Base-by-base conservation (phyloP, 2,329 filamentous ascomycete species). In the Verticillium dahliae region DNA sequence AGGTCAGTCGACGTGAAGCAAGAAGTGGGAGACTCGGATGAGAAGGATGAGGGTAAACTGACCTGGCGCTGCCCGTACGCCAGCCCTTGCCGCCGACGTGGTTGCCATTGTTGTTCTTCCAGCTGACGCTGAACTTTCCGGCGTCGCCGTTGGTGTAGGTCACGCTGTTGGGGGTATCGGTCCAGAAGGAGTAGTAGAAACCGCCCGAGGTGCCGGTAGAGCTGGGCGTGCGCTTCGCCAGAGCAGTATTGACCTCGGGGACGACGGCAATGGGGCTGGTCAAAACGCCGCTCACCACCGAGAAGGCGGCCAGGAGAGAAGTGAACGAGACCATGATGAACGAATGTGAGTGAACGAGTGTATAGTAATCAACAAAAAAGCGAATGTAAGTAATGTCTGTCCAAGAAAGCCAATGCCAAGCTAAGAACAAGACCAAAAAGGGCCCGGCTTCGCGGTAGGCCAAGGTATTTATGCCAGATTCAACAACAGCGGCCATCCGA, bases 81-180 rank as follows among this genome's bases (percentile, higher is more conserved):
- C 84, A 86, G 55, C 84, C 84, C 72, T 85, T 86, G 63, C 83
- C 84, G 64, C 74, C 81, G 52, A 84, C 82, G 60, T 84, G 82
- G 74, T 85, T 82, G 59, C 78, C 79, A 34, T 69, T 71, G 69
- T 77, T 74, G 58, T 64, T 70, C 6, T 11, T 52, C 79, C 79
- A 82, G 54, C 65, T 68, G 2, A 77, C 72, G 35, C 63, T 71
- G 72, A 80, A 81, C 52, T 71, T 65, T 18, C 78, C 78, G 10
- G 65, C 68, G 6, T 67, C 63, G n/a, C 74, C 75, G 66, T 79
- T 80, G 67, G 66, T 75, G 68, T 79, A 80, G 56, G 68, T 73
- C 11, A 79, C 75, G 18, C 65, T 66, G 55, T 72, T 75, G 59
- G 66, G 67, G 5, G 72, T 73, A 58, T 79, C 74, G 56, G 76